A percentile compares a stretch with the other conserved stretches of the same genome.
Evolutionary conservation across 495 filamentous ascomycete species (phyloP).

Genomic region (Tetracladium marchalianum): DNA sequence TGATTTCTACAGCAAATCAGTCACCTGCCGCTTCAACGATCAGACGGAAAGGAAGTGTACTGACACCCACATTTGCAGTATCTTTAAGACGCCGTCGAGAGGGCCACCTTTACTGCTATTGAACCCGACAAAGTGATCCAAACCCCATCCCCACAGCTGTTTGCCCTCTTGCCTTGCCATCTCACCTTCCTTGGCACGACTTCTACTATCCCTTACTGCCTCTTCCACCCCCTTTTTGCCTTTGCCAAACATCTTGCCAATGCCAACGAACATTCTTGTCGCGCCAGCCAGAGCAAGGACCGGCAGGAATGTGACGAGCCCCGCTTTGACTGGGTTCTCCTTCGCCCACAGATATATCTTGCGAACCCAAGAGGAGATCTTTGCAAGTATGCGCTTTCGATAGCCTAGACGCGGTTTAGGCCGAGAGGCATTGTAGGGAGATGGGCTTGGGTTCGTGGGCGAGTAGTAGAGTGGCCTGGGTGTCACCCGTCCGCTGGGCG

Average conservation of each 20-base stretch:
- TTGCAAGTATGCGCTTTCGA: conserved; percentile 3
- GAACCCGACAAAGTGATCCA: conserved; percentile 15
- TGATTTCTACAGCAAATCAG: no score
- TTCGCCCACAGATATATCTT: conserved; percentile 6
- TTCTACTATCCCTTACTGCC: conserved; percentile 1
- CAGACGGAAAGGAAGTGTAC: background rate
- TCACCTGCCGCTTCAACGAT: no score
- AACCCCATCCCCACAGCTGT: conserved; percentile 9
- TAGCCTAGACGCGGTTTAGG: conserved; percentile 11
- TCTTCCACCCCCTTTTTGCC: background rate
- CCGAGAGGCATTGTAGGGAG: conserved; percentile 8
- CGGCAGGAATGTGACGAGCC: conserved; percentile 10
- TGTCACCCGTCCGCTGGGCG: background rate
- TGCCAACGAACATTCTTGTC: background rate
- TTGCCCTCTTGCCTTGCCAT: background rate
- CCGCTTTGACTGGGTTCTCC: conserved; percentile 13
- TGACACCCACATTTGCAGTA: conserved; percentile 14
- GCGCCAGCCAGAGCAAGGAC: conserved; percentile 2
- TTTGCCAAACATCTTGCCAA: background rate
- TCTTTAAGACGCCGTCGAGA: conserved; percentile 11
- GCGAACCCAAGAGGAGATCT: conserved; percentile 6
- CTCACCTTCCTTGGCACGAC: background rate
- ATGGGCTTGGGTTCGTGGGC: conserved; percentile 8
- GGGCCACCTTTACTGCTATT: conserved; percentile 11
- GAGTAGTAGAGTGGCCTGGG: conserved; percentile 14